Base-by-base conservation (phyloP, 1,284 basidiomycete species). In the Leccinum fuscescens region DNA sequence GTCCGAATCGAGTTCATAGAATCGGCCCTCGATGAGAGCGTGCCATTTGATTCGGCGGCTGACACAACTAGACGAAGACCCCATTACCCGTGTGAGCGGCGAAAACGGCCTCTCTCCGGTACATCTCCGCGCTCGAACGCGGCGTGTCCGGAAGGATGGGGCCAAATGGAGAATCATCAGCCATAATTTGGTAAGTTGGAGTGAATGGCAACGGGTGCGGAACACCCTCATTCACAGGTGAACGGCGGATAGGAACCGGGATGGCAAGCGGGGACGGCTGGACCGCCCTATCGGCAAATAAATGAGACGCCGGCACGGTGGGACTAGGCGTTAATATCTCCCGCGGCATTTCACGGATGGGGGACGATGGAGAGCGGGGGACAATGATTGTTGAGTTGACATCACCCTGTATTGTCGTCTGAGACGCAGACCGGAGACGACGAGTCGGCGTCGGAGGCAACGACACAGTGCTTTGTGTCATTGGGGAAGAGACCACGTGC, bases 401-500 rank as follows among this genome's bases (percentile, higher is more conserved):
- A 49, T 61, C 39, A 27, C 42, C 54, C 31, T 62, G 63, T 9
- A 54, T 62, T 27, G 68, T 46, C 15, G 69, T 69, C 54, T 60
- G 66, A 27, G 69, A 73, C 27, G 42, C 59, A 11, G 71, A 72
- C 11, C 64, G 65, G 14, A 14, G 42, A 33, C 57, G 62, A 31
- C 60, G 60, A 33, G 57, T 44, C 2, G 66, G 66, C 0, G 71
- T 68, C 29, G 39, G 49, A 37, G 74, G 60, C 1, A 72, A 67
- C 4, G 79, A 76, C 1, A 65, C 64, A 1, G 60, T 57, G 14
- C 63, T 64, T 0, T 76, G 72, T 7, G 80, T 78, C 6, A 77
- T 64, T 14, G 78, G 72, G 27, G 73, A 70, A 33, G 81, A 78
- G 24, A 77, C 62, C 14, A 83, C 76, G 63, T 84, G 81, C 2